Evolutionary conservation across 1,284 basidiomycete species (phyloP), one percentile per base, ranked within the genome.

Genomic region (Fistulinella staudtii): DNA sequence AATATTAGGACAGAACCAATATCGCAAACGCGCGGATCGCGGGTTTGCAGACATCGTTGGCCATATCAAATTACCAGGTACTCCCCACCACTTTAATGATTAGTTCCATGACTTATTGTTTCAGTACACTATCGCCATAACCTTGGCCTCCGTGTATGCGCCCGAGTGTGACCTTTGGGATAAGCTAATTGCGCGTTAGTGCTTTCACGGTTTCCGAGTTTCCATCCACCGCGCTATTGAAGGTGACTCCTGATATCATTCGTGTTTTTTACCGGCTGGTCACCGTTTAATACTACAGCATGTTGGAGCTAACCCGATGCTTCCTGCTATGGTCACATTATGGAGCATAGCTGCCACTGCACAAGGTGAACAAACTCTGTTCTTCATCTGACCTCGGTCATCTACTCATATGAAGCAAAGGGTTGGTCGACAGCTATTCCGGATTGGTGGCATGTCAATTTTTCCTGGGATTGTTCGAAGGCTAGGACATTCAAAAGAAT

Each of bases 401-500:
- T 15, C 31, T 36, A 18, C 31, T 50, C 5, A 51, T 37, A 4
- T 6, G 21, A 23, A 31, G 3, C 13, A 7, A 49, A 80, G 80
- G 84, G 9, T 54, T 76, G 5, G 77, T 85, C 3, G 66, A 60
- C 20, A 70, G 58, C 21, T 82, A 82, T 51, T 49, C 61, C 2
- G 77, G 77, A 8, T 67, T 87, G 0, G 65, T 84, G 8, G 74
- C 69, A 2, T 77, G 76, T 36, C 74, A 84, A 2, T 82, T 85
- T 63, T 82, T 85, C 61, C 65, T 85, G 13, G 83, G 83, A 5
- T 56, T 83, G 13, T 53, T 77, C 31, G 80, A 85, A 70, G 82
- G 79, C 73, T 51, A 14, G 49, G 22, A 8, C 30, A 27, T 33
- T 28, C 37, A 20, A 68, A 62, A 70, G 4, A 68, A 69, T 23